These are phyloP conservation scores for Tulasnella sp. DNA, from an alignment of 768 basidiomycete genomes.

Conservation along the genomic window DNA sequence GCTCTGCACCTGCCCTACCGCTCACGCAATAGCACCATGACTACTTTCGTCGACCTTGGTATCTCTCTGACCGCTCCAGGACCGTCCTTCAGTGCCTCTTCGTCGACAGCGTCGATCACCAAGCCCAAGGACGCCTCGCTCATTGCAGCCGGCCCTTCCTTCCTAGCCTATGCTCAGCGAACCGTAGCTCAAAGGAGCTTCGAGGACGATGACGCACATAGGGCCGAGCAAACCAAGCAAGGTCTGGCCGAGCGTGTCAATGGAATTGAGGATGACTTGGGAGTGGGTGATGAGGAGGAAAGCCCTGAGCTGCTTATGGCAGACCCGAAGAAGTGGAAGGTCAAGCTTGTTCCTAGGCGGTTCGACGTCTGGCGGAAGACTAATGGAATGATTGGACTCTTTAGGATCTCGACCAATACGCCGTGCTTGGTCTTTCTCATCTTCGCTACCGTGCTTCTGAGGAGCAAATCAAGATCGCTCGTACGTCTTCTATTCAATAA, in stretches of 20 bases:
- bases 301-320: conserved; percentile 48
- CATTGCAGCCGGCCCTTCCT: conserved; percentile 81
- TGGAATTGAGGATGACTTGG: conserved; percentile 67
- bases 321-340: conserved; percentile 99
- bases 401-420: conserved; percentile 97
- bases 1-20: background rate
- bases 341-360: conserved; percentile 23
- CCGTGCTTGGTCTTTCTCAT: conserved; percentile 87
- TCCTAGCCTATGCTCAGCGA: conserved; percentile 70
- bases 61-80: background rate
- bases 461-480: conserved; percentile 93
- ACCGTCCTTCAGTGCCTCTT: background rate
- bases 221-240: conserved; percentile 42
- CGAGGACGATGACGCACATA: conserved; percentile 64
- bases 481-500: conserved; percentile 39
- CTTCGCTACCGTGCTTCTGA: conserved; percentile 76
- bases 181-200: conserved; percentile 67
- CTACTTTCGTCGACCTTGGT: conserved; percentile 1
- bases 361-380: background rate
- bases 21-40: background rate
- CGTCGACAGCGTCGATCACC: background rate
- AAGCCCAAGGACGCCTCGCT: conserved; percentile 31
- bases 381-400: background rate
- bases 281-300: conserved; percentile 88
- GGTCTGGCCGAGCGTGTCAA: conserved; percentile 24